Base-by-base conservation (phyloP, 1,139 yeast species). In the Candida sp. region DNA sequence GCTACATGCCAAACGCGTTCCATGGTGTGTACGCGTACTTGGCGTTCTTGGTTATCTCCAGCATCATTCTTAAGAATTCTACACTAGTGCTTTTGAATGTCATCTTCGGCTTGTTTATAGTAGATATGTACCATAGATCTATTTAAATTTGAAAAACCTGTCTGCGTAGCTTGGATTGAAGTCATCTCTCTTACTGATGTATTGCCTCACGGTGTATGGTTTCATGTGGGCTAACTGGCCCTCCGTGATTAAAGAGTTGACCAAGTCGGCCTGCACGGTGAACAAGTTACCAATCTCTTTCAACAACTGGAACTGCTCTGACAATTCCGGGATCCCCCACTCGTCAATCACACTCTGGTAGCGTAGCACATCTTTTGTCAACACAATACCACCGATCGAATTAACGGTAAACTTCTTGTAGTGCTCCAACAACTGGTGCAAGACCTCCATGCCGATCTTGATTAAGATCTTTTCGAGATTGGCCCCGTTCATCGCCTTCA, bases 251-350 rank as follows among this genome's bases (percentile, higher is more conserved):
- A 93, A 78, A 1, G 96, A 89, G 56, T 85, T 86, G 54, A 93
- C 75, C 60, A 90, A 81, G 49, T 73, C 73, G 7, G 79, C 73
- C 63, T 87, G 92, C 11, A 90, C 96, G 0, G 96, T 88, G 65
- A 87, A 93, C 57, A 93, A 73, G 62, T 90, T 91, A 37, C 96
- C 93, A 54, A 93, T 83, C 58, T 92, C 97, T 63, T 91, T 85
- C 56, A 93, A 72, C 8, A 91, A 76, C 47, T 83, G 84, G 70
- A 89, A 91, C 49, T 83, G 81, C 40, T 85, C 89, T n/a, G 86
- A 77, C 38, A 92, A 72, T 49, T 82, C 86, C 2, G 79, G 77
- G 30, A 89, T 75, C 5, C 75, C 77, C 94, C 96, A 90, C 44
- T 73, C 77, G 54, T 88, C 96, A 48, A 93, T 81, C 0, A 83